Base-by-base conservation (phyloP, 106 monocot genomes). In the Dioscorea alata region DNA sequence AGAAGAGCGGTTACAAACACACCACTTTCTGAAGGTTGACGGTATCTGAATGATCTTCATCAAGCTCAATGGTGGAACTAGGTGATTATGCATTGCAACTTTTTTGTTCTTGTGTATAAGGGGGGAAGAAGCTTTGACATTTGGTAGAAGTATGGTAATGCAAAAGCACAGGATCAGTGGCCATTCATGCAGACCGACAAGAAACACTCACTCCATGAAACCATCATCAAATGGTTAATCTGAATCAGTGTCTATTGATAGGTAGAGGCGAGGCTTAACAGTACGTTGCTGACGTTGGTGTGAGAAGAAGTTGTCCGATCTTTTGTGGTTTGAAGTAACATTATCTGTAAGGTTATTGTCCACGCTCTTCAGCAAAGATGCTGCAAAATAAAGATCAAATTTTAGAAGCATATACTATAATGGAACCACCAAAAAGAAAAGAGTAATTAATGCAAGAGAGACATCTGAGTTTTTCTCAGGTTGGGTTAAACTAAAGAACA, bases 191-290 rank as follows among this genome's bases (percentile, higher is more conserved):
- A 5, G 54, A 5, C 15, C 18, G 18, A 54, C 15, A 19, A 54
- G 54, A 19, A 54, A 54, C 19, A 16, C 7, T 54, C 19, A 19
- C 54, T 54, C 54, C 54, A 54, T 15, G 13, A 54, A 54, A 16
- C 19, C 19, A 19, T 5, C 7, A 2, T 54, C 19, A 18, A 33
- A 72, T 48, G 19, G 65, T 33, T 80, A 80, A 65, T 86, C 86
- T 12, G 90, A 88, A 66, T 94, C 87, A n/a, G 82, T 70, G 69
- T 90, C 84, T 28, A 90, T 82, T 14, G 86, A 84, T 13, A 84
- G 72, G 73, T 60, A 82, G 16, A 83, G 58, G 24, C 86, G 75
- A 20, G 75, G 73, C 53, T 74, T 71, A 21, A 74, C 77, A 35
- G 82, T 69, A 50, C 84, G 79, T 12, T 81, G 77, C 69, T 82